These are phyloP conservation scores for Kitagawia praeruptora DNA, from an alignment of 129 eudicot genomes.

Conservation along the genomic window DNA sequence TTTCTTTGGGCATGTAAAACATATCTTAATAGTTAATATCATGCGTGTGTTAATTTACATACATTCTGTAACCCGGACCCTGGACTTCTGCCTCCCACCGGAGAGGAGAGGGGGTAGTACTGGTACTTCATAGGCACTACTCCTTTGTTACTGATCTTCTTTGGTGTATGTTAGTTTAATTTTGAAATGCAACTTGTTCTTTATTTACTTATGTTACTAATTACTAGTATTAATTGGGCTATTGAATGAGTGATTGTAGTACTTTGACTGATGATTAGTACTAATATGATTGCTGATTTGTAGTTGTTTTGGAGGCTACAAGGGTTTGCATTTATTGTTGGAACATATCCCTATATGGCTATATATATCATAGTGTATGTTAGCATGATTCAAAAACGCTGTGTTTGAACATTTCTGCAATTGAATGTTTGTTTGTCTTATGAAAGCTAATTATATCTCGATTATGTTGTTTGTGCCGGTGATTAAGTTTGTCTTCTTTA, in stretches of 20 bases:
- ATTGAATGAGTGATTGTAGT: neutral
- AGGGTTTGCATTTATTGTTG: neutral
- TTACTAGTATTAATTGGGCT: neutral
- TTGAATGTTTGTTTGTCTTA: neutral
- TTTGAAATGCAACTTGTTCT: neutral
- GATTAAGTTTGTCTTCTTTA: constrained; percentile 21
- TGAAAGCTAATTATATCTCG: constrained; percentile 24
- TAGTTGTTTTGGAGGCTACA: neutral
- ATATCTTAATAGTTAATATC: neutral
- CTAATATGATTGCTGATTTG: neutral
- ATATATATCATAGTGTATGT: neutral
- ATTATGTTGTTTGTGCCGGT: constrained; percentile 7
- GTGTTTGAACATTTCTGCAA: neutral
- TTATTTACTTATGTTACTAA: neutral
- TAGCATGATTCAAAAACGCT: neutral
- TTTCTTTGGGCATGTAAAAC: neutral
- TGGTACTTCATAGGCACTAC: neutral
- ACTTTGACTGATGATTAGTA: neutral
- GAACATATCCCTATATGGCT: neutral
- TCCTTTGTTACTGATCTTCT: neutral
- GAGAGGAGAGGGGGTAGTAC: neutral
- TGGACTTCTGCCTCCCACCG: neutral
- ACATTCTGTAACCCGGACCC: neutral
- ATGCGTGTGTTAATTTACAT: neutral
- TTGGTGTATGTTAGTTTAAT: neutral